These are phyloP conservation scores for Sambucus nigra DNA, from an alignment of 129 eudicot species.

Conservation along the genomic window DNA sequence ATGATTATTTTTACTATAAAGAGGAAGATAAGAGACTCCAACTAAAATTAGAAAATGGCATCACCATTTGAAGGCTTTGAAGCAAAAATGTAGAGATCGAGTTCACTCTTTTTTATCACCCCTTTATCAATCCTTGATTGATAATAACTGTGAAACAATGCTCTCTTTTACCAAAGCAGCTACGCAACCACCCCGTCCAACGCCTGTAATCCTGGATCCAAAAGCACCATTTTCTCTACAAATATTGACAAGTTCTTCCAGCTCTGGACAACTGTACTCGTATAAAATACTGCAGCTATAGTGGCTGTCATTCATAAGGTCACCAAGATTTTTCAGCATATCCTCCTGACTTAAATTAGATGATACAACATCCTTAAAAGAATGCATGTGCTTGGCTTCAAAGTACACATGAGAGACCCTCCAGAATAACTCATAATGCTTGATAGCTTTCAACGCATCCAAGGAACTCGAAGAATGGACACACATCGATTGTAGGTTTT, in stretches of 20 bases:
- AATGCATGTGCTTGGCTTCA: conserved; percentile 80
- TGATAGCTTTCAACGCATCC: conserved; percentile 69
- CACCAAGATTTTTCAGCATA: conserved; percentile 75
- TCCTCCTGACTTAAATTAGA: conserved; percentile 69
- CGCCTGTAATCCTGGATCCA: conserved; percentile 97
- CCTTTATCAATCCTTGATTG: conserved; percentile 83
- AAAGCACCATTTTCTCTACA: conserved; percentile 72
- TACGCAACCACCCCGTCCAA: conserved; percentile 99
- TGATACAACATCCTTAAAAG: conserved; percentile 74
- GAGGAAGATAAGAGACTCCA: neutral
- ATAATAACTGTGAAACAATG: conserved; percentile 60
- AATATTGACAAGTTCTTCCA: conserved; percentile 79
- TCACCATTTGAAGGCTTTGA: conserved; percentile 99
- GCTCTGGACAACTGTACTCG: conserved; percentile 96
- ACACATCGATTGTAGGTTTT: conserved; percentile 41
- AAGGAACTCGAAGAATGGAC: conserved; percentile 60
- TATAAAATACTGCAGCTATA: conserved; percentile 85
- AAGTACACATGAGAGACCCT: conserved; percentile 85
- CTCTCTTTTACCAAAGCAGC: conserved; percentile 87
- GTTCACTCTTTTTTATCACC: conserved; percentile 52
- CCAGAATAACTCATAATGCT: conserved; percentile 51
- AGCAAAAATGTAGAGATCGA: conserved; percentile 75
- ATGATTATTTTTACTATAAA: neutral
- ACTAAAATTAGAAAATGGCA: conserved; percentile 71
- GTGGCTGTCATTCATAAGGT: conserved; percentile 95